phyloP scores from a whole-genome alignment of 192 early-diverging fungal species.

The Mycoemilia scoparia region DNA sequence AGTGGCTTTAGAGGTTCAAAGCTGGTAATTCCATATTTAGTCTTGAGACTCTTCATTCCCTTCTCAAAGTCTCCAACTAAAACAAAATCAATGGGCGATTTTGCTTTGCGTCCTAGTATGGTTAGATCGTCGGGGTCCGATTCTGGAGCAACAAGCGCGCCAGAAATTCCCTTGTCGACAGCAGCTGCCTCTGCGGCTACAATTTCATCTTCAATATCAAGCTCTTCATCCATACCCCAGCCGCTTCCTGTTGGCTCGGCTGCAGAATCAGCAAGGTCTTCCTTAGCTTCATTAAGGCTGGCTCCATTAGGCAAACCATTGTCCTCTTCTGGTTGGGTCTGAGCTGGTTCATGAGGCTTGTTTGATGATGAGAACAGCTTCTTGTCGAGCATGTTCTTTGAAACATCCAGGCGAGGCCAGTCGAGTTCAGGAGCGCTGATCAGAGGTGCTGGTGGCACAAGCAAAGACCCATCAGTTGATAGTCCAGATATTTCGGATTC shows the following conservation, averaged over 20 bases:
- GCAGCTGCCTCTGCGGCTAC: constrained; percentile 31
- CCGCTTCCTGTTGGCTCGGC: constrained; percentile 47
- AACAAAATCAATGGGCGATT: constrained; percentile 77
- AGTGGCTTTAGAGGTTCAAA: constrained; percentile 81
- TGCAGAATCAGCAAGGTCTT: constrained; percentile 30
- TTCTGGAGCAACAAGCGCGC: constrained; percentile 53
- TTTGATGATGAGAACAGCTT: constrained; percentile 40
- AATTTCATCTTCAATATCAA: constrained; percentile 49
- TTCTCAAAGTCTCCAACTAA: constrained; percentile 88
- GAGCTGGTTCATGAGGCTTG: constrained; percentile 37
- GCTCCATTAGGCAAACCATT: constrained; percentile 53
- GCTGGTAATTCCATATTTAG: constrained; percentile 79
- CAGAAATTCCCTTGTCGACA: constrained; percentile 13
- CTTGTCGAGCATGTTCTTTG: constrained; percentile 70
- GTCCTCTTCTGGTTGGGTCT: constrained; percentile 30
- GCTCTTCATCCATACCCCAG: constrained; percentile 74
- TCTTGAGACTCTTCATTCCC: constrained; percentile 85
- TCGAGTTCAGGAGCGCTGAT: constrained; percentile 55
- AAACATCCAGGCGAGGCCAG: constrained; percentile 82
- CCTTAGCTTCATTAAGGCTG: constrained; percentile 29
- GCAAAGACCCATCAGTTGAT: constrained; percentile 28
- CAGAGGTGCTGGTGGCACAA: constrained; percentile 55
- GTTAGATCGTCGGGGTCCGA: constrained; percentile 53
- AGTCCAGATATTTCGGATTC: constrained; percentile 31
- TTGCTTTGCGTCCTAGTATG: constrained; percentile 70